phyloP scores from a whole-genome alignment of 2,329 filamentous ascomycete genomes.

The Bipolaris bicolor region DNA sequence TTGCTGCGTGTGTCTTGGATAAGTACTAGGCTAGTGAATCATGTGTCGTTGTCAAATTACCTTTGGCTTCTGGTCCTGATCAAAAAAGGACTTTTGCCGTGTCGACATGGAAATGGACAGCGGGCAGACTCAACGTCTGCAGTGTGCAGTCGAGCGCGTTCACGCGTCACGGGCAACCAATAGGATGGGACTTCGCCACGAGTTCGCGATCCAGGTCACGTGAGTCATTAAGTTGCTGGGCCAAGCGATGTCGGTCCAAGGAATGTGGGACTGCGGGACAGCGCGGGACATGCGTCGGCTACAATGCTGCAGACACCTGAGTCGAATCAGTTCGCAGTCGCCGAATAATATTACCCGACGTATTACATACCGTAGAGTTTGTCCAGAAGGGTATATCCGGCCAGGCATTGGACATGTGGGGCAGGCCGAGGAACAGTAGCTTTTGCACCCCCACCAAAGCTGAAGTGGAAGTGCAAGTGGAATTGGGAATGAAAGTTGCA shows the following conservation, averaged over 20 bases:
- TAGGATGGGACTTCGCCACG: conserved; percentile 9
- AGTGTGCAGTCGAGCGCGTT: conserved; percentile 16
- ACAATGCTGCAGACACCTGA: background rate
- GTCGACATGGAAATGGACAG: conserved; percentile 49
- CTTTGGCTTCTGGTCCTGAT: conserved; percentile 53
- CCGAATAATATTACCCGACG: conserved; percentile 8
- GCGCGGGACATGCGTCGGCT: conserved; percentile 6
- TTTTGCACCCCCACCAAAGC: conserved; percentile 10
- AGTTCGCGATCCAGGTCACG: conserved; percentile 18
- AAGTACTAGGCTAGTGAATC: conserved; percentile 5
- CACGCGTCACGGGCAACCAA: conserved; percentile 23
- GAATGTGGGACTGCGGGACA: background rate
- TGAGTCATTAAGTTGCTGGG: conserved; percentile 2
- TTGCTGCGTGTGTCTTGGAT: conserved; percentile 24
- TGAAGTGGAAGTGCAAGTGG: too few relatives aligned
- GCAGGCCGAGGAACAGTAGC: conserved; percentile 13
- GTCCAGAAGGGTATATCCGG: background rate
- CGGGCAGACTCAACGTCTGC: conserved; percentile 7
- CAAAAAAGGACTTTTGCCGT: conserved; percentile 60
- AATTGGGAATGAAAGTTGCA: background rate
- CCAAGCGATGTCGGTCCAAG: conserved; percentile 8
- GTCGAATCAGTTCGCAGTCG: conserved; percentile 5
- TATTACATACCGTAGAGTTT: background rate
- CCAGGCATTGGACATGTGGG: background rate
- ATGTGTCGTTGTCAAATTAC: conserved; percentile 30